phyloP scores from a whole-genome alignment of 371 early-diverging fungal genomes.

The Smittium culicis region DNA sequence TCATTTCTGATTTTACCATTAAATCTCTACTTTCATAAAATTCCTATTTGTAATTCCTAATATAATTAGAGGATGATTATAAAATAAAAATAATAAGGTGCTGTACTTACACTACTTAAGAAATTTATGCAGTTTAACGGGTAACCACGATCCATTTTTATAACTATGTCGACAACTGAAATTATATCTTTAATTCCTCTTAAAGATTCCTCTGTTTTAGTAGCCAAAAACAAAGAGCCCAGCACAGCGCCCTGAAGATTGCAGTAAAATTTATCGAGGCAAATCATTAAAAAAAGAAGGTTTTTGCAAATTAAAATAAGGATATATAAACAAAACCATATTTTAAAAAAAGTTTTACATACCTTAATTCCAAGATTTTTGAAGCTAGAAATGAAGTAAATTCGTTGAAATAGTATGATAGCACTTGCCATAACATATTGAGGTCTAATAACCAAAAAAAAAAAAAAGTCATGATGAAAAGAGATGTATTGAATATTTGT shows the following conservation, averaged over 20 bases:
- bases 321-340: too few relatives aligned
- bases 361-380: conserved; percentile 54
- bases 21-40: conserved; percentile 63
- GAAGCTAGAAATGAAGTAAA: conserved; percentile 68
- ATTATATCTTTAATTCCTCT: conserved; percentile 59
- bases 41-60: conserved; percentile 25
- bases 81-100: not conserved
- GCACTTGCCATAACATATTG: conserved; percentile 93
- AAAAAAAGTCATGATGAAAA: not conserved
- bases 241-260: conserved; percentile 54
- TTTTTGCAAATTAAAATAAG: too few relatives aligned
- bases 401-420: conserved; percentile 82
- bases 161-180: conserved; percentile 55
- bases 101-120: conserved; percentile 39
- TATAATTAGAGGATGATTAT: not conserved
- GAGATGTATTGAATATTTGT: too few relatives aligned
- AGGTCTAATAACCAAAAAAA: conserved; percentile 40
- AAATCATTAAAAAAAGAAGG: too few relatives aligned
- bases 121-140: conserved; percentile 41
- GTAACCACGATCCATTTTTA: conserved; percentile 39
- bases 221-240: conserved; percentile 75
- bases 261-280: too few relatives aligned
- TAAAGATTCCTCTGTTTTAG: conserved; percentile 80
- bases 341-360: conserved; percentile 18
- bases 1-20: conserved; percentile 66